Evolutionary conservation across 305 asterid genomes (phyloP), one percentile per base, ranked within the genome.

Genomic region (Fraxinus ornus): DNA sequence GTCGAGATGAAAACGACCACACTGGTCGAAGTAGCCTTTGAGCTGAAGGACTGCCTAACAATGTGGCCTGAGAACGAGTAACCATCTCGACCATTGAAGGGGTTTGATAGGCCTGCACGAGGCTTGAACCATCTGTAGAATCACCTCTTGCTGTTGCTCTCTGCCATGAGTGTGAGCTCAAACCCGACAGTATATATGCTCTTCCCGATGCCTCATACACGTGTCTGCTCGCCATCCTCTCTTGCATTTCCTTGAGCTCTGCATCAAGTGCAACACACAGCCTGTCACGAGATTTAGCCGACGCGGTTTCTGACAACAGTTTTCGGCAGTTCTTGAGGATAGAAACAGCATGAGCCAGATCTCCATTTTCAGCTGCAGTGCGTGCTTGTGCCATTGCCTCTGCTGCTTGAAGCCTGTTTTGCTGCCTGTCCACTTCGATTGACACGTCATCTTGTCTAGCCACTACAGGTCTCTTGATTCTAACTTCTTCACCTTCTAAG

Each of bases 81-180:
- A 97, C 92, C 99, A 97, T 97, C 90, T 93, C 97, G 1, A 84
- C 89, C 99, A 97, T 97, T 9, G 97, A 92, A 0, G 98, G 98
- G 21, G 99, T 97, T 85, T 97, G 99, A 79, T 97, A 97, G 7
- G 98, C 84, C 68, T 87, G 97, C 52, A 92, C 86, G 1, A 93
- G 93, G 87, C 97, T 93, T 12, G 99, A 93, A 1, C 94, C 89
- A 17, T 93, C 97, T 0, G 89, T 89, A 3, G 98, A 97, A 88
- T 94, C 97, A 10, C 99, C 99, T 57, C 99, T 91, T 0, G 98
- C 93, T n/a, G 99, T 97, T 26, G 99, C 99, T 83, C 99, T 88
- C 88, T 97, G 99, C 99, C 99, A 96, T 0, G 99, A 96, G 87
- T 96, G 99, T 24, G 98, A 94, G 87, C 99, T 96, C 76, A 96